Evolutionary conservation across 2,329 filamentous ascomycete species (phyloP).

Genomic region (Mycocentrospora acerina): DNA sequence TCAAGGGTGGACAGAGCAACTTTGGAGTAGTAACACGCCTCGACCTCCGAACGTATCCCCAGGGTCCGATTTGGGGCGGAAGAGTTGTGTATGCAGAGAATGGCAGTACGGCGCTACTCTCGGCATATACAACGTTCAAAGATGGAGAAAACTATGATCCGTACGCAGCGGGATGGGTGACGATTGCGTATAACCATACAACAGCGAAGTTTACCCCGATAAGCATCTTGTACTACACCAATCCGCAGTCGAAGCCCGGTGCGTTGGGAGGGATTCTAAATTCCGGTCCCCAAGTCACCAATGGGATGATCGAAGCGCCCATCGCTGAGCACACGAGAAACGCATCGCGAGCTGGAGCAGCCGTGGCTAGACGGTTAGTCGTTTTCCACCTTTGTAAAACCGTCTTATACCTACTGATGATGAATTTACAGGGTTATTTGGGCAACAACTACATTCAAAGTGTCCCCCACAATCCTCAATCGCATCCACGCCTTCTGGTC

Average conservation of each 20-base stretch:
- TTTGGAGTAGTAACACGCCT: conserved; percentile 33
- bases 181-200: conserved; percentile 21
- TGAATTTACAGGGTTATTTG: conserved; percentile 22
- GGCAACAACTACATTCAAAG: conserved; percentile 25
- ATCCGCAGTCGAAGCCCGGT: conserved; percentile 17
- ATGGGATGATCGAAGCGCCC: conserved; percentile 17
- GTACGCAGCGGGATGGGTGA: conserved; percentile 28
- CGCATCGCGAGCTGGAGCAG: conserved; percentile 15
- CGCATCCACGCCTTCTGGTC: conserved; percentile 23
- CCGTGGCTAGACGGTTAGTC: conserved; percentile 10
- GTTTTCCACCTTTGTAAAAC: background rate
- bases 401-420: background rate
- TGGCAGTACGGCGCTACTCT: conserved; percentile 8
- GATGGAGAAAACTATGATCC: conserved; percentile 16
- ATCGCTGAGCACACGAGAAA: conserved; percentile 23
- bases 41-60: conserved; percentile 5
- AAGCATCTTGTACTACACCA: conserved; percentile 27
- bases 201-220: conserved; percentile 10
- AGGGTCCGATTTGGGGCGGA: conserved; percentile 28
- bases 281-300: conserved; percentile 16
- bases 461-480: conserved; percentile 18
- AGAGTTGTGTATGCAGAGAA: conserved; percentile 1
- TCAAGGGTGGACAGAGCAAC: conserved; percentile 42
- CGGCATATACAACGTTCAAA: conserved; percentile 25
- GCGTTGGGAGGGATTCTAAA: conserved; percentile 14